phyloP scores from a whole-genome alignment of 2,329 filamentous ascomycete genomes.

The Pseudogymnoascus sp. region DNA sequence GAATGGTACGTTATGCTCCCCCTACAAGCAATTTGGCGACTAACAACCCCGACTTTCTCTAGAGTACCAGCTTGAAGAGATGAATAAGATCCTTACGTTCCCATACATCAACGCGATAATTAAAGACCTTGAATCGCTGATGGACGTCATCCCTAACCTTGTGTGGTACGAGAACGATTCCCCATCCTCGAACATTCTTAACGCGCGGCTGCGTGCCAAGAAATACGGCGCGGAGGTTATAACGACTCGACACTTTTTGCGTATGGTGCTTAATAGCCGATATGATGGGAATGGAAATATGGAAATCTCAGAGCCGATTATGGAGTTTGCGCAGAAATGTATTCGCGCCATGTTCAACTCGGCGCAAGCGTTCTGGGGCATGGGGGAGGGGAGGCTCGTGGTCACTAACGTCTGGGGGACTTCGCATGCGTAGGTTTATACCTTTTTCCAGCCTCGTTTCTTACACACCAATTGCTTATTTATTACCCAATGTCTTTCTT shows the following conservation, averaged over 20 bases:
- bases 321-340: slow-evolving; percentile 42
- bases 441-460: no score
- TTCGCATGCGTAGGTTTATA: slow-evolving; percentile 75
- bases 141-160: no score
- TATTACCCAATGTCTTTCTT: no score
- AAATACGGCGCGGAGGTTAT: slow-evolving; percentile 91
- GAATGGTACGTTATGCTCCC: no score
- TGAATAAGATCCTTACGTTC: no score
- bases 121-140: no score
- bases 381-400: slow-evolving; percentile 59
- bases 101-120: no score
- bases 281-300: slow-evolving; percentile 27
- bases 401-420: slow-evolving; percentile 97
- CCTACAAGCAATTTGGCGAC: no score
- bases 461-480: neutral
- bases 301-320: slow-evolving; percentile 30
- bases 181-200: slow-evolving; percentile 67
- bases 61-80: no score
- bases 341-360: slow-evolving; percentile 64
- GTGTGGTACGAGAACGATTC: slow-evolving; percentile 57
- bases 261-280: slow-evolving; percentile 43
- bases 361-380: slow-evolving; percentile 52
- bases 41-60: no score
- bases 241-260: slow-evolving; percentile 69
- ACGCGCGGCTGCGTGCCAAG: slow-evolving; percentile 79